Conservation (phyloP, 805 yeast genomes). For the Metschnikowia noctiluminum region DNA sequence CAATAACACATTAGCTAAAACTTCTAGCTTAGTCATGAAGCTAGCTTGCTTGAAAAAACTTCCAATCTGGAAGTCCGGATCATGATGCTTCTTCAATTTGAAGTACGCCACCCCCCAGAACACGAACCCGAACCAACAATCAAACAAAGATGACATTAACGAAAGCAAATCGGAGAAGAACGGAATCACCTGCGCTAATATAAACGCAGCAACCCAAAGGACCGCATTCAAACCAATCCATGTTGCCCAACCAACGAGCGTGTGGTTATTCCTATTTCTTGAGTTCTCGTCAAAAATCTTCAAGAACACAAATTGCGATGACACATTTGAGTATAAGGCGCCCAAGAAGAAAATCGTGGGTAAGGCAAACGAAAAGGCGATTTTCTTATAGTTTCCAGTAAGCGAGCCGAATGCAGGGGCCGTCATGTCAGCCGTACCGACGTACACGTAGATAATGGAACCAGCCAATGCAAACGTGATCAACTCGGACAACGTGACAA, state of each 20-base stretch:
- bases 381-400: slow-evolving; percentile 43
- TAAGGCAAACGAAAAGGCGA: slow-evolving; percentile 58
- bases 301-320: slow-evolving; percentile 50
- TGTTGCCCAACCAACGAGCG: slow-evolving; percentile 49
- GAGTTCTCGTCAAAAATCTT: slow-evolving; percentile 42
- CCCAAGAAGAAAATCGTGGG: slow-evolving; percentile 60
- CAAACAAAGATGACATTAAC: slow-evolving; percentile 58
- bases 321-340: slow-evolving; percentile 51
- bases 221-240: slow-evolving; percentile 45
- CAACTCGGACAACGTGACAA: slow-evolving; percentile 51
- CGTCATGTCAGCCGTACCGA: slow-evolving; percentile 50
- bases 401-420: slow-evolving; percentile 62
- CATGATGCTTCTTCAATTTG: slow-evolving; percentile 33
- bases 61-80: slow-evolving; percentile 18
- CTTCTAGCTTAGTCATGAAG: slow-evolving; percentile 33
- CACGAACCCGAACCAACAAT: slow-evolving; percentile 64
- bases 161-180: slow-evolving; percentile 56
- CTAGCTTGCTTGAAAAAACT: slow-evolving; percentile 27
- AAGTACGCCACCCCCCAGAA: slow-evolving; percentile 61
- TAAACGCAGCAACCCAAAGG: slow-evolving; percentile 52
- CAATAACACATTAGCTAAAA: slow-evolving; percentile 33
- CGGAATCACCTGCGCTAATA: slow-evolving; percentile 65
- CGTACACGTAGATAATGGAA: slow-evolving; percentile 55
- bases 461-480: slow-evolving; percentile 53
- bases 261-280: slow-evolving; percentile 45